A percentile compares a stretch with the other conserved stretches of the same genome.
Evolutionary conservation across 305 asterid genomes (phyloP).

Genomic region (Caryopteris hybrid): DNA sequence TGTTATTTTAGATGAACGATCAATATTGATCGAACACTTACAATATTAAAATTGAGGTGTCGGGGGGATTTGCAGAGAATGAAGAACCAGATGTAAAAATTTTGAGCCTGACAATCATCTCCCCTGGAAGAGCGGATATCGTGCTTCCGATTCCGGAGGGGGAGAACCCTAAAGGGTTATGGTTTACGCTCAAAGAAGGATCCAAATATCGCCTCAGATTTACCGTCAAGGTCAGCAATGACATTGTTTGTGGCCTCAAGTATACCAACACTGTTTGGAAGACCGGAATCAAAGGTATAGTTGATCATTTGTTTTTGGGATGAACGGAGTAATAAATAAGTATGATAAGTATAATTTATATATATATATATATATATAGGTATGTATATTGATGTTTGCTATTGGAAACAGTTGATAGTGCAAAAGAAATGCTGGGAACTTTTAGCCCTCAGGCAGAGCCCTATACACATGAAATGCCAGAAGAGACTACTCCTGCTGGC

Average conservation of each 20-base stretch:
- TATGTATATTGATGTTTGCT: too few relatives aligned
- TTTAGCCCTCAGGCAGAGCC: constrained; percentile 78
- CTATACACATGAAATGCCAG: constrained; percentile 63
- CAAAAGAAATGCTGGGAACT: constrained; percentile 74
- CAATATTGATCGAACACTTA: too few relatives aligned
- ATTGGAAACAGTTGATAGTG: constrained; percentile 44
- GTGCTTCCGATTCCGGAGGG: constrained; percentile 36
- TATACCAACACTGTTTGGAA: constrained; percentile 49
- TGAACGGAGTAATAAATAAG: too few relatives aligned
- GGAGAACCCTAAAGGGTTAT: constrained; percentile 38
- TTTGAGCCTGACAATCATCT: constrained; percentile 31
- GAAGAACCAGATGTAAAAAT: constrained; percentile 48
- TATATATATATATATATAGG: too few relatives aligned
- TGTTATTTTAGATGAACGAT: too few relatives aligned
- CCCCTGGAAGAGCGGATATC: constrained; percentile 27
- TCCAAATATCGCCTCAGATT: constrained; percentile 33
- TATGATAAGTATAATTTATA: too few relatives aligned
- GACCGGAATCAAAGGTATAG: constrained; percentile 38
- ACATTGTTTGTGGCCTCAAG: constrained; percentile 48
- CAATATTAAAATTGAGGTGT: too few relatives aligned
- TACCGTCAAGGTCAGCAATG: constrained; percentile 38
- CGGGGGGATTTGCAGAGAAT: constrained; percentile 21
- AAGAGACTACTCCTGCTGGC: constrained; percentile 76
- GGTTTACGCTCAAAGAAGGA: constrained; percentile 54
- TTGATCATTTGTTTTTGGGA: too few relatives aligned